phyloP scores from a whole-genome alignment of 2,329 filamentous ascomycete species.

The Eutypa lata region DNA sequence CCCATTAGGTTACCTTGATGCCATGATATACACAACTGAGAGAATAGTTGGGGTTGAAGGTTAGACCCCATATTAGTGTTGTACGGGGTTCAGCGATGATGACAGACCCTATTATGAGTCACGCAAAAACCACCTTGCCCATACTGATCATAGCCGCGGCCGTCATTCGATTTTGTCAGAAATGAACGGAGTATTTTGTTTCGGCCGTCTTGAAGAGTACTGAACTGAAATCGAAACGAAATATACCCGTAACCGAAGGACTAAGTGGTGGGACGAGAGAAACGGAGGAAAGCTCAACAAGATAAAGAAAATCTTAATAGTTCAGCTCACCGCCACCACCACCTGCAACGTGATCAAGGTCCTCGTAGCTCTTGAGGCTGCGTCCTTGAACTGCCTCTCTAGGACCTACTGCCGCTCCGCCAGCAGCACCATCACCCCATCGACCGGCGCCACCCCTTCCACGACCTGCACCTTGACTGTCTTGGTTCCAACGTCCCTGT shows the following conservation, averaged over 20 bases:
- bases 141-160: too few relatives aligned
- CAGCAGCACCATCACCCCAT: conserved; percentile 71
- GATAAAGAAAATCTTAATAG: conserved; percentile 55
- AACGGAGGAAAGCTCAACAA: too few relatives aligned
- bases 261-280: background rate
- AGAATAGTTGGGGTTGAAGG: too few relatives aligned
- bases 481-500: conserved; percentile 46
- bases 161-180: too few relatives aligned
- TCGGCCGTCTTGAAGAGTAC: too few relatives aligned
- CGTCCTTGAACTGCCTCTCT: conserved; percentile 89
- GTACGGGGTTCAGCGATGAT: too few relatives aligned
- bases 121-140: background rate
- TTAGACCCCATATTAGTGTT: too few relatives aligned
- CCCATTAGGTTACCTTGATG: too few relatives aligned
- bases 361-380: conserved; percentile 95
- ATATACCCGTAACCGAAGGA: background rate
- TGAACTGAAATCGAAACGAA: background rate
- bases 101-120: background rate
- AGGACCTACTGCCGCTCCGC: conserved; percentile 75
- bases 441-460: conserved; percentile 51
- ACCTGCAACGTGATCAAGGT: conserved; percentile 81
- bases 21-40: too few relatives aligned
- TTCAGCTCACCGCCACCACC: conserved; percentile 81
- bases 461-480: conserved; percentile 51
- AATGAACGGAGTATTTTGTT: too few relatives aligned